Conservation (phyloP, 2,329 filamentous ascomycete species). For the Arthrobotrys sinensis region DNA sequence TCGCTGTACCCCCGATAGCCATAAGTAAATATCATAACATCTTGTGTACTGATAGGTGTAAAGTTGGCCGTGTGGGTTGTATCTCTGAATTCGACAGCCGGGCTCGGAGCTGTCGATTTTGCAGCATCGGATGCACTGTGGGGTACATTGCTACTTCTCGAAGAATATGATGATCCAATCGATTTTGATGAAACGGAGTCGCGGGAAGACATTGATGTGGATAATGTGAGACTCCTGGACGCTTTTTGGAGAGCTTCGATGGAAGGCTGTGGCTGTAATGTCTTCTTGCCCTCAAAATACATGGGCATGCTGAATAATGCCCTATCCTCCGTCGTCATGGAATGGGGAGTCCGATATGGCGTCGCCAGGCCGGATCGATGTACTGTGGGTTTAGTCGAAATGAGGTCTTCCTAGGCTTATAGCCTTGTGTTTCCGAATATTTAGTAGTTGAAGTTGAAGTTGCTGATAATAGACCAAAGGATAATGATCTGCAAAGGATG, state of each 20-base stretch:
- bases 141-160: constrained; percentile 48
- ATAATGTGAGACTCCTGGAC: constrained; percentile 30
- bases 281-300: constrained; percentile 57
- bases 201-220: constrained; percentile 47
- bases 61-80: constrained; percentile 47
- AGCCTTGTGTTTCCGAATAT: background rate
- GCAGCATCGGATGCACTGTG: constrained; percentile 19
- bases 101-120: constrained; percentile 34
- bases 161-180: constrained; percentile 47
- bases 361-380: background rate
- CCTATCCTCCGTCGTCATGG: constrained; percentile 37
- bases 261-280: constrained; percentile 38
- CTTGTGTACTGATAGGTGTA: constrained; percentile 57
- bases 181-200: constrained; percentile 57
- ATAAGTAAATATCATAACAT: constrained; percentile 60
- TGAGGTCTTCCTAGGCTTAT: background rate
- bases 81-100: constrained; percentile 43
- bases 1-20: constrained; percentile 53
- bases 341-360: constrained; percentile 3
- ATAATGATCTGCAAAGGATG: constrained; percentile 32
- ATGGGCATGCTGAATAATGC: constrained; percentile 58
- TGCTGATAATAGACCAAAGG: constrained; percentile 15
- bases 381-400: background rate
- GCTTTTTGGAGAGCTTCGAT: constrained; percentile 39
- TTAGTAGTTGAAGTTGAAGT: background rate